Conservation (phyloP, 805 yeast species). For the Isabelozyma rhagii region DNA sequence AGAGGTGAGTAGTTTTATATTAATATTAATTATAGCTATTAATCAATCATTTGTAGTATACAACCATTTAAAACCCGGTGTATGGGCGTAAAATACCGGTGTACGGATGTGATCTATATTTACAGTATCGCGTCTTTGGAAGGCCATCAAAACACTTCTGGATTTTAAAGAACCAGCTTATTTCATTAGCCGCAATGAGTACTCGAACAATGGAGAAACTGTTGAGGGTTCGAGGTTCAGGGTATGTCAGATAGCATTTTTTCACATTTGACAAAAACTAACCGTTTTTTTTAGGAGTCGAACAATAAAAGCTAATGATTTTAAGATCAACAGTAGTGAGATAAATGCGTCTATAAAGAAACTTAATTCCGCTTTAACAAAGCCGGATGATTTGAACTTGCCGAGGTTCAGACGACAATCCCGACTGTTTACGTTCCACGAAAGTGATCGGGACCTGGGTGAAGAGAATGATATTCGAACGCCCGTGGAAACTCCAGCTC, state of each 20-base stretch:
- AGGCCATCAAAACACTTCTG: constrained; percentile 2
- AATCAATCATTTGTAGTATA: neutral
- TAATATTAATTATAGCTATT: constrained; percentile 10
- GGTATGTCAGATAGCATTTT: constrained; percentile 26
- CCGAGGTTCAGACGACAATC: constrained; percentile 6
- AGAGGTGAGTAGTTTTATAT: constrained; percentile 9
- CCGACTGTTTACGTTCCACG: neutral
- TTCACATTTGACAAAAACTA: constrained; percentile 1
- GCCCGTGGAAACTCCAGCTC: neutral
- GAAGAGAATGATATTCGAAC: neutral
- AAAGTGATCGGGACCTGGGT: neutral
- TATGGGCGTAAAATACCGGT: neutral
- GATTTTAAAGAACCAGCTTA: neutral
- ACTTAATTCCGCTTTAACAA: constrained; percentile 15
- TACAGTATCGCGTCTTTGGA: neutral
- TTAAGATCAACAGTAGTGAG: constrained; percentile 12
- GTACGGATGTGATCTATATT: neutral
- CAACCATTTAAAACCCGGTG: neutral
- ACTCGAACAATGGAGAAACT: constrained; percentile 14
- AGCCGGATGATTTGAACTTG: constrained; percentile 11
- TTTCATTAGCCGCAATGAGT: neutral
- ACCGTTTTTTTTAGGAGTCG: constrained; percentile 15
- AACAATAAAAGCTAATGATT: constrained; percentile 11
- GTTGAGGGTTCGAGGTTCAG: constrained; percentile 39
- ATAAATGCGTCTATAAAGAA: constrained; percentile 4